phyloP scores from a whole-genome alignment of 352 stramenopile species.

The Plasmopara viticola region DNA sequence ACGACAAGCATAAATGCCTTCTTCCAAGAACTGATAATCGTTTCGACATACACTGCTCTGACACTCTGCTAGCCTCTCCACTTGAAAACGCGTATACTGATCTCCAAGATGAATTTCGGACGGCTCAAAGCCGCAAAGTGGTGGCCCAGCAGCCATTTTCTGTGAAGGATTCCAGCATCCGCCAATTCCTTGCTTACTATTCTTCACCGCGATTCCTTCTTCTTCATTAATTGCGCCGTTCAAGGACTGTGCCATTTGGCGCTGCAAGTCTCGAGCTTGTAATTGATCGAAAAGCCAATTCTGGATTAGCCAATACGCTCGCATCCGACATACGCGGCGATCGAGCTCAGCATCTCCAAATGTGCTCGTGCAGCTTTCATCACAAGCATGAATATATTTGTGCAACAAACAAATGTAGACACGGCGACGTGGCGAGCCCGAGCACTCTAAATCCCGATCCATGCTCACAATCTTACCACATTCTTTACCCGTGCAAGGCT shows the following conservation, averaged over 20 bases:
- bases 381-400: slow-evolving; percentile 79
- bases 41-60: slow-evolving; percentile 24
- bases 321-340: slow-evolving; percentile 58
- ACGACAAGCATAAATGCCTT: slow-evolving; percentile 65
- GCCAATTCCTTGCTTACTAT: slow-evolving; percentile 12
- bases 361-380: slow-evolving; percentile 63
- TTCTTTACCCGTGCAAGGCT: slow-evolving; percentile 42
- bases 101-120: slow-evolving; percentile 63
- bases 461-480: slow-evolving; percentile 82
- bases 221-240: background rate
- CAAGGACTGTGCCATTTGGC: slow-evolving; percentile 1
- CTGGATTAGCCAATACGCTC: slow-evolving; percentile 71
- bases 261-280: slow-evolving; percentile 20
- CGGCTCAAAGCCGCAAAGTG: slow-evolving; percentile 27
- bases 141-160: background rate
- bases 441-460: slow-evolving; percentile 72
- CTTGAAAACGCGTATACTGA: slow-evolving; percentile 42
- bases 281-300: slow-evolving; percentile 76
- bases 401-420: slow-evolving; percentile 75
- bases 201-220: slow-evolving; percentile 11
- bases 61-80: slow-evolving; percentile 40
- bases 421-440: slow-evolving; percentile 51
- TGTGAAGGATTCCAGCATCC: background rate
- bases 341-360: slow-evolving; percentile 54
- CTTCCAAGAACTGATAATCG: slow-evolving; percentile 64